Conservation (phyloP, 352 stramenopile species). For the Elongisporangium senticosum region DNA sequence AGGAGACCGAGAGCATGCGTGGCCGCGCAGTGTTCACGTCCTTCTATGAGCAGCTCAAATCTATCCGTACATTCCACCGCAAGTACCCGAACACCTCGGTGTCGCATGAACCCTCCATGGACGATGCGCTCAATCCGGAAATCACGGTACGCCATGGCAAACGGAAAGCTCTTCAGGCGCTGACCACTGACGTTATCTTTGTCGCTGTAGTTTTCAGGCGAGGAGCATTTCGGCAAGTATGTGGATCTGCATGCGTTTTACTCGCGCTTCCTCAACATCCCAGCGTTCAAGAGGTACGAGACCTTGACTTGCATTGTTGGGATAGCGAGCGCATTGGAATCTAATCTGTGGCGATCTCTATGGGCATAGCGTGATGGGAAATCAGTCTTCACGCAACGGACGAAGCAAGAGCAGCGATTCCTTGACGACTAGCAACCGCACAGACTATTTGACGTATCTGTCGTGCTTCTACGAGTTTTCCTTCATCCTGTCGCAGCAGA, state of each 20-base stretch:
- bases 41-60: conserved; percentile 88
- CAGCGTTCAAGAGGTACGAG: conserved; percentile 42
- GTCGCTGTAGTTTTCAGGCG: conserved; percentile 65
- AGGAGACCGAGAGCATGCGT: conserved; percentile 77
- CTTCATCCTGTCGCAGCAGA: conserved; percentile 48
- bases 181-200: neutral
- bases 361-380: neutral
- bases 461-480: conserved; percentile 62
- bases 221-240: conserved; percentile 88
- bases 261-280: conserved; percentile 69
- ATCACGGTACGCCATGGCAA: conserved; percentile 26
- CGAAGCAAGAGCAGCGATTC: neutral
- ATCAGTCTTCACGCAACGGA: neutral
- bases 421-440: conserved; percentile 4
- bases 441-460: conserved; percentile 78
- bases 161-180: neutral
- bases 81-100: conserved; percentile 77
- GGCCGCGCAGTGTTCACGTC: conserved; percentile 76
- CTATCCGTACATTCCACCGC: conserved; percentile 76
- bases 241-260: conserved; percentile 88
- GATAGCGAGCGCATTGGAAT: neutral
- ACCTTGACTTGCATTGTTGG: neutral
- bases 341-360: neutral
- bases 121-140: conserved; percentile 56
- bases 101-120: conserved; percentile 56